Evolutionary conservation across 2,329 filamentous ascomycete genomes (phyloP).

Genomic region (Rhynchosporium graminicola): DNA sequence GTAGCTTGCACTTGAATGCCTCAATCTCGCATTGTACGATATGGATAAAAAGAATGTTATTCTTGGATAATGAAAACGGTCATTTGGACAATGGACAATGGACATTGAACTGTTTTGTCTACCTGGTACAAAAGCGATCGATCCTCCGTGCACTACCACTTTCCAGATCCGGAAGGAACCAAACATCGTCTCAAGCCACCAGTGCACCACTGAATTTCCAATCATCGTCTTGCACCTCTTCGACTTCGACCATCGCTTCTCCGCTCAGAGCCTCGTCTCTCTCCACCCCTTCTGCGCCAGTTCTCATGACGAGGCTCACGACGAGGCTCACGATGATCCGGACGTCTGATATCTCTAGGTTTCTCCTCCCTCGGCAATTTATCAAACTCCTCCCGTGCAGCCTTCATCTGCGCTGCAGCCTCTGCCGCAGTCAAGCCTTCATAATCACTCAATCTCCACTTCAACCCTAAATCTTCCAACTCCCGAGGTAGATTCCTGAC

Average conservation of each 20-base stretch:
- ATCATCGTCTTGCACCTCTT: conserved; percentile 2
- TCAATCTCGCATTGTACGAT: too few relatives aligned
- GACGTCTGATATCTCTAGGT: conserved; percentile 1
- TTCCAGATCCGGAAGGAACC: not conserved
- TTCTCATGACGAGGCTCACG: not conserved
- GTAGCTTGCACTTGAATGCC: too few relatives aligned
- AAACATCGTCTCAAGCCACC: not conserved
- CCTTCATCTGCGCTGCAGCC: not conserved
- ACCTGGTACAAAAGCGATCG: not conserved
- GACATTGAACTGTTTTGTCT: too few relatives aligned
- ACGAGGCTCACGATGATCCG: not conserved
- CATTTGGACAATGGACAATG: too few relatives aligned
- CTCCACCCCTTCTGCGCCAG: not conserved
- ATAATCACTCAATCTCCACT: conserved; percentile 10
- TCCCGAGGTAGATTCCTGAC: conserved; percentile 5
- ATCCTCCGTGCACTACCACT: too few relatives aligned
- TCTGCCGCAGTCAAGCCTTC: conserved; percentile 2
- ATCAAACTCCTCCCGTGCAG: conserved; percentile 4
- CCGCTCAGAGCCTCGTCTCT: not conserved
- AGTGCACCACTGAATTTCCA: not conserved
- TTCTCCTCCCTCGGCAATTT: conserved; percentile 2
- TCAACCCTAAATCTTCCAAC: conserved; percentile 3
- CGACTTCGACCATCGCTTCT: conserved; percentile 2
- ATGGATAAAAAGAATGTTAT: too few relatives aligned
- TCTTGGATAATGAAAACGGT: too few relatives aligned